phyloP scores from a whole-genome alignment of 169 alveolate species.

The Neospora caninum region DNA sequence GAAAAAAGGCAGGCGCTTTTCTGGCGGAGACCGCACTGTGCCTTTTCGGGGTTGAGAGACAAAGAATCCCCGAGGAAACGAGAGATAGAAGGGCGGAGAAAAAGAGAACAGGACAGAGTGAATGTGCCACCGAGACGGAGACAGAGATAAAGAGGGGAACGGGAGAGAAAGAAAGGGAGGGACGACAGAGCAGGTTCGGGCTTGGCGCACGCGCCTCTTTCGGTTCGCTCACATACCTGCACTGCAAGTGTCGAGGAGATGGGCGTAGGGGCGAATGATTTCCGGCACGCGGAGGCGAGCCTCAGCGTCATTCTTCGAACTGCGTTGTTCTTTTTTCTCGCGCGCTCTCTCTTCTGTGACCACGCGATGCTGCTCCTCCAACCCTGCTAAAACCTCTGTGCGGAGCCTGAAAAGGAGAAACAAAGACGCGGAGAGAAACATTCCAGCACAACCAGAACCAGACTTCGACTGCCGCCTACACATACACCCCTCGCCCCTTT shows the following conservation, averaged over 20 bases:
- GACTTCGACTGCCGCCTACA: too few relatives aligned
- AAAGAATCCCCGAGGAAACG: too few relatives aligned
- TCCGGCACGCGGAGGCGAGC: background rate
- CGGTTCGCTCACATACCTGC: background rate
- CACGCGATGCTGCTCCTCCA: background rate
- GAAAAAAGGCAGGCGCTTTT: too few relatives aligned
- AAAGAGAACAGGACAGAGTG: background rate
- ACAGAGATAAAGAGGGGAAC: background rate
- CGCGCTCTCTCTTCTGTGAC: background rate
- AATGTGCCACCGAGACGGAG: background rate
- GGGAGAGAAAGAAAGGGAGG: too few relatives aligned
- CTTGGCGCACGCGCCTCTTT: too few relatives aligned
- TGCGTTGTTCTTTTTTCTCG: background rate
- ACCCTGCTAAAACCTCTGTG: background rate
- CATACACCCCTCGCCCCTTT: too few relatives aligned
- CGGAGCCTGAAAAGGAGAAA: background rate
- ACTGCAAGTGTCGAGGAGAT: background rate
- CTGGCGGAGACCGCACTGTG: too few relatives aligned
- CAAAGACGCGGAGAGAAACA: background rate
- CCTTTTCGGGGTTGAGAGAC: too few relatives aligned
- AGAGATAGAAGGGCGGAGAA: background rate
- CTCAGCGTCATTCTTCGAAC: background rate
- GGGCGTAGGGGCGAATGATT: background rate
- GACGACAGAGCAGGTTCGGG: too few relatives aligned
- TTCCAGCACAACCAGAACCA: too few relatives aligned